Conservation (phyloP, 495 filamentous ascomycete species). For the Aspergillus indologenus region DNA sequence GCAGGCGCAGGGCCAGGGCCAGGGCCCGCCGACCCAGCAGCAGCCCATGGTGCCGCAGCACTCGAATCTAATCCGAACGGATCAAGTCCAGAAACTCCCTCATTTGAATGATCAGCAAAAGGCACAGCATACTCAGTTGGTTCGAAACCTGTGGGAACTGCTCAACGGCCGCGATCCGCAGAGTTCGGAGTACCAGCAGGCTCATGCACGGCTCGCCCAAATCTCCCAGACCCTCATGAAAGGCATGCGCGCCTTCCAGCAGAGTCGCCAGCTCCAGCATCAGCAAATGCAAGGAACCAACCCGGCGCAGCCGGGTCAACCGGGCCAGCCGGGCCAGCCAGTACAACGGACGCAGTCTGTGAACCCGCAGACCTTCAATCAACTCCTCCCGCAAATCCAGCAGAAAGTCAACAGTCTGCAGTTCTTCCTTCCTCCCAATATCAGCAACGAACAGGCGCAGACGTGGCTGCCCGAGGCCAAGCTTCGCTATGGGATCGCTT, state of each 20-base stretch:
- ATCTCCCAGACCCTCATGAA: conserved; percentile 61
- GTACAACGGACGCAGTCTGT: conserved; percentile 37
- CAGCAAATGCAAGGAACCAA: conserved; percentile 28
- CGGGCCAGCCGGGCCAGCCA: conserved; percentile 34
- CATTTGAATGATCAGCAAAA: conserved; percentile 59
- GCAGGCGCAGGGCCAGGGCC: conserved; percentile 33
- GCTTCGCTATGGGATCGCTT: conserved; percentile 48
- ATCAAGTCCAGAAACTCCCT: conserved; percentile 50
- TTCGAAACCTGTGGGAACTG: conserved; percentile 57
- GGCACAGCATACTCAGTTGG: conserved; percentile 60
- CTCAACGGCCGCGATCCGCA: conserved; percentile 58
- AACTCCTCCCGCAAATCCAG: conserved; percentile 43
- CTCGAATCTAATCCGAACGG: conserved; percentile 49
- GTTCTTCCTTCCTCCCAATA: conserved; percentile 47
- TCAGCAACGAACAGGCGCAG: conserved; percentile 45
- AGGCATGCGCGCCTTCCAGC: conserved; percentile 51
- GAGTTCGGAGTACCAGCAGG: conserved; percentile 54
- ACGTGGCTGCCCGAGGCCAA: conserved; percentile 52
- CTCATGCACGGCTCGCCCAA: conserved; percentile 61
- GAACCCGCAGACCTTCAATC: conserved; percentile 40
- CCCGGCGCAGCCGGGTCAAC: conserved; percentile 33
- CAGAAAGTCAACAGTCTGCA: conserved; percentile 45
- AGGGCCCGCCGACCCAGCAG: conserved; percentile 31
- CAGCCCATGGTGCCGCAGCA: conserved; percentile 39
- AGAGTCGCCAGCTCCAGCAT: conserved; percentile 42